A percentile compares a stretch with the other conserved stretches of the same genome.
Conservation (phyloP, 2,329 filamentous ascomycete genomes). For the Lasiodiplodia theobromae region DNA sequence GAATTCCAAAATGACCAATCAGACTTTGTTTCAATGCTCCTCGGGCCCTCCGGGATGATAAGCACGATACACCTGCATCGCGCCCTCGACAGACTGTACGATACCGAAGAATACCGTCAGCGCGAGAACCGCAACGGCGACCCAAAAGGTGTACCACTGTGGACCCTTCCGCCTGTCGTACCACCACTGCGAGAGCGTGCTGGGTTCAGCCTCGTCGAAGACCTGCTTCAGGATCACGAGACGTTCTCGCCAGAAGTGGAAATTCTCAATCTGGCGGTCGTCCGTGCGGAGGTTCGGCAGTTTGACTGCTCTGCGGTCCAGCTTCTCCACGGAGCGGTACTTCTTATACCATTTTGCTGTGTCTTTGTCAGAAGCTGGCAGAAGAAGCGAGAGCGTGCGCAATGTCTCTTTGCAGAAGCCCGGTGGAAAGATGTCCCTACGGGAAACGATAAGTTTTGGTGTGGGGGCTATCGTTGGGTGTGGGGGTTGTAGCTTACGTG, state of each 20-base stretch:
- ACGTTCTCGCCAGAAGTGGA: slow-evolving; percentile 53
- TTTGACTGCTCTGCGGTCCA: slow-evolving; percentile 39
- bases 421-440: slow-evolving; percentile 40
- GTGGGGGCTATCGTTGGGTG: slow-evolving; percentile 17
- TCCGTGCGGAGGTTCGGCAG: slow-evolving; percentile 44
- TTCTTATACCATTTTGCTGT: slow-evolving; percentile 37
- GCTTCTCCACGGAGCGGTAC: slow-evolving; percentile 23
- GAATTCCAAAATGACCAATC: too few relatives aligned
- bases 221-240: slow-evolving; percentile 53
- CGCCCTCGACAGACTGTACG: slow-evolving; percentile 52
- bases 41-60: slow-evolving; percentile 1
- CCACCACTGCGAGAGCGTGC: slow-evolving; percentile 52
- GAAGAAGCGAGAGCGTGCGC: slow-evolving; percentile 47
- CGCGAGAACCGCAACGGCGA: slow-evolving; percentile 47
- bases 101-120: slow-evolving; percentile 52
- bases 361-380: slow-evolving; percentile 41
- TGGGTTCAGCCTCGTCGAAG: slow-evolving; percentile 49
- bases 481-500: slow-evolving; percentile 16
- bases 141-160: slow-evolving; percentile 58
- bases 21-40: background rate
- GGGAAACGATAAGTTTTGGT: background rate
- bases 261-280: slow-evolving; percentile 43
- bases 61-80: slow-evolving; percentile 46
- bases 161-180: slow-evolving; percentile 50
- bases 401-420: slow-evolving; percentile 48